A percentile compares a stretch with the other conserved stretches of the same genome.
These are phyloP conservation scores for Hygrophorus pudorinus DNA, from an alignment of 768 basidiomycete species.

Conservation along the genomic window DNA sequence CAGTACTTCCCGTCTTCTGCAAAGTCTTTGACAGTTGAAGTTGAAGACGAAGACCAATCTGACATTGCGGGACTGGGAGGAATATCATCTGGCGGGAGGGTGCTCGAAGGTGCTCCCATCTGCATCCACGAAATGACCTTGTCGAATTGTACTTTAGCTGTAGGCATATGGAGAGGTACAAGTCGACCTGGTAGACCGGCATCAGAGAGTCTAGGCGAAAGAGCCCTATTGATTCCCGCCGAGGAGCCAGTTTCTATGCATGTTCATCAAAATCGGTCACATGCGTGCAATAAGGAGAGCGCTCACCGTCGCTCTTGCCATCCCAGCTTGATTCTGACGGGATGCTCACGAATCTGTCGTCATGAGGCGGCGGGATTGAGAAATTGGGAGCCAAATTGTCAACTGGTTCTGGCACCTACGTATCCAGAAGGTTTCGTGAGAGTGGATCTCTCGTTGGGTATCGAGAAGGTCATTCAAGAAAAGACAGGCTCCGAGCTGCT, in stretches of 20 bases:
- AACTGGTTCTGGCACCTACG: constrained; percentile 36
- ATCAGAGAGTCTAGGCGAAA: constrained; percentile 20
- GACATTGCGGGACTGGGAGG: constrained; percentile 5
- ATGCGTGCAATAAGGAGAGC: neutral
- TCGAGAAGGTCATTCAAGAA: constrained; percentile 1
- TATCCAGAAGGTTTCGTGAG: constrained; percentile 6
- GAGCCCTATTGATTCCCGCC: constrained; percentile 19
- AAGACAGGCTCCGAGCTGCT: constrained; percentile 19
- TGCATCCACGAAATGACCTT: constrained; percentile 4
- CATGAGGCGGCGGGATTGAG: constrained; percentile 16
- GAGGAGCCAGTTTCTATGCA: constrained; percentile 25
- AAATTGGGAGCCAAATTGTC: constrained; percentile 17
- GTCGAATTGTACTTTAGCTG: neutral
- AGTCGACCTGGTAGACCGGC: constrained; percentile 12
- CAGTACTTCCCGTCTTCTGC: neutral
- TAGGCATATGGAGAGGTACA: constrained; percentile 8
- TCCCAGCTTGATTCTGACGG: constrained; percentile 35
- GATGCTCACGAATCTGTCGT: constrained; percentile 18
- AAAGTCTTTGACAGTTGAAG: constrained; percentile 1
- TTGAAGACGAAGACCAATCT: neutral
- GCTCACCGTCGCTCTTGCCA: constrained; percentile 29
- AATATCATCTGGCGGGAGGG: neutral
- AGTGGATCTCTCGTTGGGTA: neutral
- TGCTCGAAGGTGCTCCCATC: neutral
- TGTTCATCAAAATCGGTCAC: constrained; percentile 1